These are phyloP conservation scores for Macrophomina phaseolina DNA, from an alignment of 2,329 filamentous ascomycete genomes.

Conservation along the genomic window DNA sequence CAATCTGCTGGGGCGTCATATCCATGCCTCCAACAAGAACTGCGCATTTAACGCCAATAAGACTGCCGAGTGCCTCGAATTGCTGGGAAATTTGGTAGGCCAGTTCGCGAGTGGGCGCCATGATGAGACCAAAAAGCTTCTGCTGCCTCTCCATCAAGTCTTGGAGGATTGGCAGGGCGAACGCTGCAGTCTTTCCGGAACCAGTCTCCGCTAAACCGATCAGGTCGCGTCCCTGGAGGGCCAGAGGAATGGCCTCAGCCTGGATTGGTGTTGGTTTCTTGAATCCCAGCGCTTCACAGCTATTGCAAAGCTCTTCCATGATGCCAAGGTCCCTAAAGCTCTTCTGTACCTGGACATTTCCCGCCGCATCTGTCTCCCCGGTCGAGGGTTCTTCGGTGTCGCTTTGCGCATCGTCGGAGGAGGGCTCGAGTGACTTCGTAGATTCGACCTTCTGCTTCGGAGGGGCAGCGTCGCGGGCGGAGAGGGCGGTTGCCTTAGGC, in stretches of 20 bases:
- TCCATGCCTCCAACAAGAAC: conserved; percentile 93
- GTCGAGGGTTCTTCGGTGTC: conserved; percentile 35
- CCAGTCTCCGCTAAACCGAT: conserved; percentile 96
- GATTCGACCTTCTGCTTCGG: conserved; percentile 15
- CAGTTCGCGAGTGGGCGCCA: conserved; percentile 92
- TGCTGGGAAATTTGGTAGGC: conserved; percentile 88
- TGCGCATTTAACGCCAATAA: conserved; percentile 85
- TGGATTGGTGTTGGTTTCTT: conserved; percentile 90
- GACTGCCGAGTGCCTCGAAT: conserved; percentile 84
- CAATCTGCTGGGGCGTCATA: conserved; percentile 90
- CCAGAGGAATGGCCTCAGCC: conserved; percentile 79
- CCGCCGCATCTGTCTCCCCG: conserved; percentile 29
- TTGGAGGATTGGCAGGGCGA: conserved; percentile 91
- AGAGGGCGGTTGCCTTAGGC: conserved; percentile 3
- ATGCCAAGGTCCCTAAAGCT: conserved; percentile 78
- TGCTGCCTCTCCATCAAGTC: conserved; percentile 85
- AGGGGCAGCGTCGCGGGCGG: neutral
- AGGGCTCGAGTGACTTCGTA: conserved; percentile 31
- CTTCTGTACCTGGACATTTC: conserved; percentile 52
- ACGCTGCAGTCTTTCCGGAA: conserved; percentile 94
- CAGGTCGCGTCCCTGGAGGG: conserved; percentile 80
- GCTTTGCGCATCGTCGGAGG: conserved; percentile 29
- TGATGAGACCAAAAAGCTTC: conserved; percentile 82
- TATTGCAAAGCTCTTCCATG: conserved; percentile 85
- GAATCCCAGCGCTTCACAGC: conserved; percentile 82